Evolutionary conservation across 768 basidiomycete species (phyloP), one percentile per base, ranked within the genome.

Genomic region (Lyophyllum atratum): DNA sequence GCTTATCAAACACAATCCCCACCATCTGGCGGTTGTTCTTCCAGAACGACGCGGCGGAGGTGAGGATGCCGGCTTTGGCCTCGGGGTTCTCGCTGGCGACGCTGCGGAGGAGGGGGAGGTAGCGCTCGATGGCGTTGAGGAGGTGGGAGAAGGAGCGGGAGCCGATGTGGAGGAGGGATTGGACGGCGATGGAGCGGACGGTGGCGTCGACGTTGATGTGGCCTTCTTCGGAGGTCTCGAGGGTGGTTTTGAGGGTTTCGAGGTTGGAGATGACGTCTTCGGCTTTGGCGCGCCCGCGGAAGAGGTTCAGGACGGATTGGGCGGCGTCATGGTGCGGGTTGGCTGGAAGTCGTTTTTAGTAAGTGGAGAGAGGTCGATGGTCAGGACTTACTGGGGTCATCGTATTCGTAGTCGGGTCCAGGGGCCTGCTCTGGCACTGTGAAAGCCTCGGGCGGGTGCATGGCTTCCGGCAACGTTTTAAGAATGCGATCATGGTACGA

Each of bases 121-220:
- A 98, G 17, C 97, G 89, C 68, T 99, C 97, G 62, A 98, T 93
- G 3, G 95, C 95, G 67, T 98, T 98, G 62, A 98, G 85, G 64
- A 98, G 88, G 72, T 99, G 97, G 0, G 95, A 98, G 79, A 99
- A 98, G 3, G 95, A 97, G 15, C 97, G 87, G 2, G 92, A 86
- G 50, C 97, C 97, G 58, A 98, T 90, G 68, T 92, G 86, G 6
- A 98, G 81, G 4, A 98, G 81, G 12, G 92, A 93, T 64, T 98
- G 94, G 46, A 93, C 80, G 17, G 91, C 80, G 62, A 98, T 89
- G 26, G 90, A 87, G 22, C 92, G 86, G 39, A 89, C 76, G 50
- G 87, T 71, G 17, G 77, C 66, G 63, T 92, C 87, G 14, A 93
- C 80, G 55, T 89, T 87, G 59, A 75, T 65, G 8, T 78, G 80